Conservation (phyloP, 1,139 yeast species). For the Geotrichum fermentans region DNA sequence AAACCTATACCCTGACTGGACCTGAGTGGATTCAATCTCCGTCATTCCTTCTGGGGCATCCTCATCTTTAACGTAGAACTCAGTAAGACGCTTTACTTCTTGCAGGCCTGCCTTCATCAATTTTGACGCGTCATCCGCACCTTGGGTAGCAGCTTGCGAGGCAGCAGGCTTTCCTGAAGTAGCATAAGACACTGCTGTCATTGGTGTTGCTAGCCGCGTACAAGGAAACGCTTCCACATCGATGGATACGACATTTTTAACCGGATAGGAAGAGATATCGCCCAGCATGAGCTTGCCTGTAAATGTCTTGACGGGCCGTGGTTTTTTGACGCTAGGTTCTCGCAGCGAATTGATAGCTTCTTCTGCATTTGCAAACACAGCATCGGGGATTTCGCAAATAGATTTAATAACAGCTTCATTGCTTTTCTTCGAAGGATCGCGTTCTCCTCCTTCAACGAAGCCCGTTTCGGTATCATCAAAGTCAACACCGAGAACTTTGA, state of each 20-base stretch:
- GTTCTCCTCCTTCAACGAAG: constrained; percentile 19
- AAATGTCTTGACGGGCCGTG: constrained; percentile 41
- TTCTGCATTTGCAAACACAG: constrained; percentile 29
- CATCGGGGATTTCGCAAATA: constrained; percentile 15
- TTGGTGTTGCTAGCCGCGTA: constrained; percentile 45
- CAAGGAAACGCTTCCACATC: constrained; percentile 65
- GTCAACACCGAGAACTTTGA: constrained; percentile 37
- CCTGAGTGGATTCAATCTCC: constrained; percentile 4
- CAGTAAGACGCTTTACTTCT: constrained; percentile 22
- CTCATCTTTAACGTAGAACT: constrained; percentile 23
- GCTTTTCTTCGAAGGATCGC: constrained; percentile 27
- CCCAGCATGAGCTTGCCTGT: constrained; percentile 45
- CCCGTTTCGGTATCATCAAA: constrained; percentile 32
- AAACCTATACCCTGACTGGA: constrained; percentile 55
- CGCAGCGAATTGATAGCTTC: constrained; percentile 24
- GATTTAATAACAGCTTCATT: constrained; percentile 15
- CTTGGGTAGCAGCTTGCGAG: neutral
- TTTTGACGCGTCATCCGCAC: neutral
- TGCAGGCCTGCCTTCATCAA: constrained; percentile 24
- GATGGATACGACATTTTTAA: constrained; percentile 25
- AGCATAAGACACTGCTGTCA: constrained; percentile 36
- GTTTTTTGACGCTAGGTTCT: constrained; percentile 36
- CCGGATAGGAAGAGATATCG: constrained; percentile 24
- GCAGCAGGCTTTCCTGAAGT: constrained; percentile 3
- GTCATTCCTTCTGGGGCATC: neutral